Evolutionary conservation across 2,329 filamentous ascomycete genomes (phyloP).

Genomic region (Mycosphaerella arachidis): DNA sequence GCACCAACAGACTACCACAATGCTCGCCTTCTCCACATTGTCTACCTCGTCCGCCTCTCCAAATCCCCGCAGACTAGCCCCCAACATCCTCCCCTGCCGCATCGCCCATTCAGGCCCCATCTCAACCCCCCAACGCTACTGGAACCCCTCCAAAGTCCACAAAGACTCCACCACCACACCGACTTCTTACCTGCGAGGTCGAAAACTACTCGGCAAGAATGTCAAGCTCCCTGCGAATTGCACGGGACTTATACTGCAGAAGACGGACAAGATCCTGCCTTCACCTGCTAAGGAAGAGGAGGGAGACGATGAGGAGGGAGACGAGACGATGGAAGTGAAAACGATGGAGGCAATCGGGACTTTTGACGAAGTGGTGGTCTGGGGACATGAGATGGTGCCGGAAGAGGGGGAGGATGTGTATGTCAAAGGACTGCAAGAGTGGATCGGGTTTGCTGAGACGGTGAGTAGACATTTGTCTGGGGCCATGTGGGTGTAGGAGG

Average conservation of each 20-base stretch:
- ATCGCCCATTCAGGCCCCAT: constrained; percentile 74
- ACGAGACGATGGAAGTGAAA: constrained; percentile 48
- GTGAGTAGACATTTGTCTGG: constrained; percentile 42
- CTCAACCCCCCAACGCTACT: constrained; percentile 61
- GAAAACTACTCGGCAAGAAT: constrained; percentile 66
- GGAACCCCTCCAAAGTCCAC: constrained; percentile 51
- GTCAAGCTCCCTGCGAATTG: constrained; percentile 69
- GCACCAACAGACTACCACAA: constrained; percentile 19
- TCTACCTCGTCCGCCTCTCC: constrained; percentile 3
- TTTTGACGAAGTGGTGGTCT: constrained; percentile 76
- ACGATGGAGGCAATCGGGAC: constrained; percentile 59
- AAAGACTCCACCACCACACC: constrained; percentile 7
- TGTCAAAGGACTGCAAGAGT: constrained; percentile 71
- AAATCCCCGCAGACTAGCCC: constrained; percentile 43
- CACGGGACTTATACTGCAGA: constrained; percentile 38
- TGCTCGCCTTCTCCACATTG: constrained; percentile 43
- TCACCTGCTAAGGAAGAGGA: constrained; percentile 27
- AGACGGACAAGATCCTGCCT: constrained; percentile 23
- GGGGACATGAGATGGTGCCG: constrained; percentile 70
- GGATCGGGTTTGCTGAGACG: constrained; percentile 67
- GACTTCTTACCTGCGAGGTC: constrained; percentile 70
- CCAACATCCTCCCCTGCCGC: constrained; percentile 74
- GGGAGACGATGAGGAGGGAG: constrained; percentile 41
- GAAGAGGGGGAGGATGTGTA: constrained; percentile 64
- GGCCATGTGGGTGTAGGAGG: not conserved